Conservation (phyloP, 257 asterid genomes). For the Solanum paucissectum region DNA sequence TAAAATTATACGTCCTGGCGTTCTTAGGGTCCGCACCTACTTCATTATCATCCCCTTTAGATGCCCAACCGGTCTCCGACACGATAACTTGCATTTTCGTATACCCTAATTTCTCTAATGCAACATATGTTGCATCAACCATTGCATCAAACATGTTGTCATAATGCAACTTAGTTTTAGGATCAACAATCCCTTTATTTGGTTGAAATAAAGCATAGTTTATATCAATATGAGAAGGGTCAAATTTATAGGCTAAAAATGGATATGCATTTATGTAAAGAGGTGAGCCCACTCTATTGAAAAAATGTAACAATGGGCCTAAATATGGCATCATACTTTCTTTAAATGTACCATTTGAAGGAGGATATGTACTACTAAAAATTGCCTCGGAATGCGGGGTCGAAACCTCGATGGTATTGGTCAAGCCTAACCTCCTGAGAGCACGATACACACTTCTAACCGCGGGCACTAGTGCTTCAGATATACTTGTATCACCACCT, state of each 20-base stretch:
- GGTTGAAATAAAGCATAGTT: conserved; percentile 39
- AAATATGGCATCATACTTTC: conserved; percentile 59
- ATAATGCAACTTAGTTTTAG: conserved; percentile 49
- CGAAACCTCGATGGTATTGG: conserved; percentile 45
- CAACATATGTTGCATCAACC: conserved; percentile 64
- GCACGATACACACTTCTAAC: conserved; percentile 58
- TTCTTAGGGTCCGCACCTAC: conserved; percentile 43
- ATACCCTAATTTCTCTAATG: conserved; percentile 55
- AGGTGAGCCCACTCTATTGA: conserved; percentile 51
- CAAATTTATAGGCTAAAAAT: conserved; percentile 57
- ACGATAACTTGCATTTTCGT: conserved; percentile 57
- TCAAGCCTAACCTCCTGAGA: conserved; percentile 24
- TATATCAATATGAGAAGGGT: conserved; percentile 45
- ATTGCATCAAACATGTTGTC: conserved; percentile 81
- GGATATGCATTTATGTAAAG: conserved; percentile 81
- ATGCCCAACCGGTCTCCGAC: conserved; percentile 85
- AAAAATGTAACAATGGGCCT: conserved; percentile 56
- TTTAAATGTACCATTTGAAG: conserved; percentile 70
- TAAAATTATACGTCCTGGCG: conserved; percentile 46
- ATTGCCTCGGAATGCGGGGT: conserved; percentile 78
- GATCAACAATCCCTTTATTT: conserved; percentile 44
- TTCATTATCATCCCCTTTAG: conserved; percentile 51
- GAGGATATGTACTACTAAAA: conserved; percentile 53
- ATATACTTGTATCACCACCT: conserved; percentile 29
- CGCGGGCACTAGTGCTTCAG: conserved; percentile 73